Conservation (phyloP, 2,329 filamentous ascomycete species). For the Domatiomyces globalis region DNA sequence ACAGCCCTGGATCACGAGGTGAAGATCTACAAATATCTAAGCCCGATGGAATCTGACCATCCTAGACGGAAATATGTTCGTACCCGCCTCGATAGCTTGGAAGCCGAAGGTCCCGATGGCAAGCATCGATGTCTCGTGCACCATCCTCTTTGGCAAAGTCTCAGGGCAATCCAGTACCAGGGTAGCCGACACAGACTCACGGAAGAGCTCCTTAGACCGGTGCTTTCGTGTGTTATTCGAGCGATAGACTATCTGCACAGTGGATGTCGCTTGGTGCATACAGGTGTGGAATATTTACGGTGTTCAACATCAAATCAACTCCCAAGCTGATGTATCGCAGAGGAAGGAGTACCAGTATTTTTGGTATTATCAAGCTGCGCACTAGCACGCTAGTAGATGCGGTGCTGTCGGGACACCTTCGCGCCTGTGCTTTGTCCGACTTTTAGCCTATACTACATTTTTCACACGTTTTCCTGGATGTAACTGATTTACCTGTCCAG, state of each 20-base stretch:
- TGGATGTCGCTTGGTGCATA: slow-evolving; percentile 16
- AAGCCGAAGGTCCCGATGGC: slow-evolving; percentile 20
- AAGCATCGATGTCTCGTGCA: slow-evolving; percentile 26
- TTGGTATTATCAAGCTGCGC: too few species aligned
- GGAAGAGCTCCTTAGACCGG: slow-evolving; percentile 16
- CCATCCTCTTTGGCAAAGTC: slow-evolving; percentile 15
- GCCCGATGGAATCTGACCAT: slow-evolving; percentile 40
- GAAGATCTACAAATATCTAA: slow-evolving; percentile 7
- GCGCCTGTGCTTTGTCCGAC: too few species aligned
- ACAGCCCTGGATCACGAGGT: slow-evolving; percentile 18
- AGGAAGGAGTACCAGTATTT: too few species aligned
- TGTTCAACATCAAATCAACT: too few species aligned
- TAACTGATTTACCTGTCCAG: too few species aligned
- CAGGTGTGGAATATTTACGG: too few species aligned
- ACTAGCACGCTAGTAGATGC: too few species aligned
- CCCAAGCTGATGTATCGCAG: too few species aligned
- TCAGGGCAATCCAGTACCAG: slow-evolving; percentile 8
- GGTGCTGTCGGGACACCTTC: too few species aligned
- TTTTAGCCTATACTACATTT: too few species aligned
- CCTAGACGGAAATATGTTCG: slow-evolving; percentile 90
- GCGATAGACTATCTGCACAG: slow-evolving; percentile 21
- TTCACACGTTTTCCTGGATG: too few species aligned
- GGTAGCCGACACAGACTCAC: slow-evolving; percentile 5
- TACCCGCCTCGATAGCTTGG: slow-evolving; percentile 51
- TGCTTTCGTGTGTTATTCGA: slow-evolving; percentile 14